phyloP scores from a whole-genome alignment of 1,284 basidiomycete species.

The Cryptococcus neoformans region DNA sequence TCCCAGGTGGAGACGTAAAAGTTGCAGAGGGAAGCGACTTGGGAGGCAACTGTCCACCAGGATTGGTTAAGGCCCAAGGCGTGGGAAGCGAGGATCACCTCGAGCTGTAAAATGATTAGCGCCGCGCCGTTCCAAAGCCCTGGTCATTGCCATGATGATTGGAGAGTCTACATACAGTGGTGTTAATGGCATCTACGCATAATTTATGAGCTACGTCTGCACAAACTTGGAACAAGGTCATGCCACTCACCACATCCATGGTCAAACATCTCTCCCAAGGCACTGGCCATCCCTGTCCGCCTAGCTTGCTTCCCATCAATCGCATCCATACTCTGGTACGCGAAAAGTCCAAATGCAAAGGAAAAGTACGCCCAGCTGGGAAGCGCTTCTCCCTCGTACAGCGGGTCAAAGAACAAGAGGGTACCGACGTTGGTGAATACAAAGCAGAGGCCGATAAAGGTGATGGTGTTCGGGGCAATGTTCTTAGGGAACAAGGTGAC shows the following conservation, averaged over 20 bases:
- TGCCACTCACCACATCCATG: slow-evolving; percentile 63
- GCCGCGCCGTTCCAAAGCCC: neutral
- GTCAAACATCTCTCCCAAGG: slow-evolving; percentile 83
- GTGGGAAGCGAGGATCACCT: slow-evolving; percentile 74
- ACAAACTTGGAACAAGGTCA: neutral
- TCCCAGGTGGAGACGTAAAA: slow-evolving; percentile 93
- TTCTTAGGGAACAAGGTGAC: slow-evolving; percentile 83
- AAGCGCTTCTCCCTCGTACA: slow-evolving; percentile 63
- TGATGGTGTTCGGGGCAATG: slow-evolving; percentile 90
- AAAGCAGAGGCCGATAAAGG: slow-evolving; percentile 73
- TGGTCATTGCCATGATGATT: neutral
- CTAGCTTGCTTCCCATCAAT: slow-evolving; percentile 84
- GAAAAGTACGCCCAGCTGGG: slow-evolving; percentile 50
- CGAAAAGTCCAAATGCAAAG: slow-evolving; percentile 86
- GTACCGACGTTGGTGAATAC: slow-evolving; percentile 83
- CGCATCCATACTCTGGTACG: slow-evolving; percentile 72
- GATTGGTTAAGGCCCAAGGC: slow-evolving; percentile 88
- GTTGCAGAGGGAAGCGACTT: slow-evolving; percentile 82
- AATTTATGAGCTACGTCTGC: neutral
- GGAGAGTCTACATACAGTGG: slow-evolving; percentile 53
- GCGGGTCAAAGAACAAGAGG: slow-evolving; percentile 74
- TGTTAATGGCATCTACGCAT: slow-evolving; percentile 76
- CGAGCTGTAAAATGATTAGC: slow-evolving; percentile 57
- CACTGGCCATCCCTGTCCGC: slow-evolving; percentile 91
- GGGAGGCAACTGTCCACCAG: slow-evolving; percentile 92